Evolutionary conservation across 2,329 filamentous ascomycete genomes (phyloP).

Genomic region (Aspergillus felis): DNA sequence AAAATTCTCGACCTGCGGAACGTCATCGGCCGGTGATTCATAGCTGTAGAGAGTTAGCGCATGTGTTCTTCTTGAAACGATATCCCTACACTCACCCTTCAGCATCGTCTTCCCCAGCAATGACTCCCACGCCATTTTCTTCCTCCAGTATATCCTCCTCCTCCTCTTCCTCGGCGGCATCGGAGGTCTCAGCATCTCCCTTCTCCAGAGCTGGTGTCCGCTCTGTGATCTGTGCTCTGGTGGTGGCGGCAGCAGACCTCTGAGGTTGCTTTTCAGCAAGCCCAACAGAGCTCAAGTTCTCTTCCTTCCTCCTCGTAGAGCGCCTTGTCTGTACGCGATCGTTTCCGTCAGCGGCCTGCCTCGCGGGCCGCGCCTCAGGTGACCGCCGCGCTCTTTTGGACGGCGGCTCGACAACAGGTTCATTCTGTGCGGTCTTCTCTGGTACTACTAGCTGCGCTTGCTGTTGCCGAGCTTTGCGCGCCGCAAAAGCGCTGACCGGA

Average conservation of each 20-base stretch:
- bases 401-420: conserved; percentile 28
- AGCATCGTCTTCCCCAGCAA: conserved; percentile 20
- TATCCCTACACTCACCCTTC: conserved; percentile 20
- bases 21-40: conserved; percentile 28
- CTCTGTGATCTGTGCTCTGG: conserved; percentile 4
- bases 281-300: conserved; percentile 5
- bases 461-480: conserved; percentile 39
- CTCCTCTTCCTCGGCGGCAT: conserved; percentile 12
- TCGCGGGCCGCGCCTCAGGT: conserved; percentile 16
- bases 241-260: conserved; percentile 6
- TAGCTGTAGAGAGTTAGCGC: conserved; percentile 23
- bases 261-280: conserved; percentile 6
- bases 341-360: conserved; percentile 12
- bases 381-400: conserved; percentile 32
- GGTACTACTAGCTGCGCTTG: conserved; percentile 21
- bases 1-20: conserved; percentile 35
- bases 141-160: conserved; percentile 14
- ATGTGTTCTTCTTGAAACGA: neutral
- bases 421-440: conserved; percentile 15
- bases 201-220: neutral
- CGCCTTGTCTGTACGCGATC: conserved; percentile 14
- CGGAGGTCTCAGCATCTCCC: conserved; percentile 9
- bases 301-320: conserved; percentile 18
- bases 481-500: conserved; percentile 41
- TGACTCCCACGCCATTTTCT: conserved; percentile 19